Evolutionary conservation across 2,329 filamentous ascomycete species (phyloP), one percentile per base, ranked within the genome.

Genomic region (Anthostomella pinea): DNA sequence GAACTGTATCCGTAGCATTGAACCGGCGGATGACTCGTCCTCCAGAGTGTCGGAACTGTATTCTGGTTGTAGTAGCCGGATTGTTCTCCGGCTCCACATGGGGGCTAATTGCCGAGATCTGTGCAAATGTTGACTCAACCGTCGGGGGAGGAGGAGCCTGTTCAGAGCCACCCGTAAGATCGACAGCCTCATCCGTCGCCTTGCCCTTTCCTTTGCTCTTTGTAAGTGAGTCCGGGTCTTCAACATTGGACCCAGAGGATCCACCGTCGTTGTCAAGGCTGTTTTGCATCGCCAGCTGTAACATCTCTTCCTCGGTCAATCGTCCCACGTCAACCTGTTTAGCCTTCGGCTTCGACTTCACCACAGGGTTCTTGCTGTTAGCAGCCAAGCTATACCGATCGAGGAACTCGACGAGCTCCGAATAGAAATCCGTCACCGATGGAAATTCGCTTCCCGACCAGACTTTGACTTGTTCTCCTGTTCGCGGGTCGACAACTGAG

Each of bases 271-370:
- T 77, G 10, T 80, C 82, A 29, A 97, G 68, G 57, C 90, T 96
- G 66, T 94, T 93, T 60, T 90, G 81, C 57, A 98, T 64, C 0
- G 93, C 93, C 77, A 96, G 82, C 62, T 96, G 85, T 51, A 98
- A 69, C 89, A 95, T 95, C 66, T 98, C 90, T 32, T 97, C 90
- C 59, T 98, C 93, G 0, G 88, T 95, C 83, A 98, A 91, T 24
- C 85, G 81, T 40, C 85, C 85, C 2, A 96, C 78, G 48, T 91
- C 87, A 36, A 86, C 73, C 33, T 78, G 72, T 57, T 83, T 83
- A 29, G 77, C 70, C 56, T 88, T 85, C 3, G 81, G 73, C 61
- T 87, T 87, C 35, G 83, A 72, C 58, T 81, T 85, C 16, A 88
- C 84, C 4, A 98, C 88, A 0, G 93, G 93, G 57, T 98, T 98